Percentiles rank a stretch among this genome's conserved stretches.
These are phyloP conservation scores for Alternaria sp. DNA, from an alignment of 2,329 filamentous ascomycete species.

Conservation along the genomic window DNA sequence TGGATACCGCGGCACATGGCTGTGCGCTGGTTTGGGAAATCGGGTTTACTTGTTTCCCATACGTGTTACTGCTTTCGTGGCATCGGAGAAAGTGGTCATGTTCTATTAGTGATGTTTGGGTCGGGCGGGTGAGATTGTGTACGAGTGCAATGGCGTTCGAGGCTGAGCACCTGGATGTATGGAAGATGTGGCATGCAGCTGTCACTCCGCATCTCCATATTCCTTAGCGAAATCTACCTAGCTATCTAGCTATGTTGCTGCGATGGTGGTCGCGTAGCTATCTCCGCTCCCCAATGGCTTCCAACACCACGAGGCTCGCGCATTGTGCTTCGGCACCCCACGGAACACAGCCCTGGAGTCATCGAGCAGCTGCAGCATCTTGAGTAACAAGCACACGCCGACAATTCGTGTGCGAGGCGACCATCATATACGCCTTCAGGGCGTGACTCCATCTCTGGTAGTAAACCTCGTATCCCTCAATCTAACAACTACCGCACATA, in stretches of 20 bases:
- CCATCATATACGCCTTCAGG: neutral
- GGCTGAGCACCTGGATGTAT: neutral
- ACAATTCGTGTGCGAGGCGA: neutral
- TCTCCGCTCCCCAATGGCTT: neutral
- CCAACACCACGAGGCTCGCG: neutral
- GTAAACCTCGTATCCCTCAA: neutral
- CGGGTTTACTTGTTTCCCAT: constrained; percentile 5
- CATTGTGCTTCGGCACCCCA: neutral
- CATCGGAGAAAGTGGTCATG: no score
- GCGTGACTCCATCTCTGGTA: neutral
- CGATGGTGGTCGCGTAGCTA: neutral
- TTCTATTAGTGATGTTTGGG: neutral
- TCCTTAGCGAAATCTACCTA: neutral
- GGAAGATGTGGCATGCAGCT: neutral
- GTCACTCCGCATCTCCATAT: neutral
- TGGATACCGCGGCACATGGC: constrained; percentile 3
- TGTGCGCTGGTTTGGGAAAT: neutral
- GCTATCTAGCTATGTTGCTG: neutral
- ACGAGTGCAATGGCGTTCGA: neutral
- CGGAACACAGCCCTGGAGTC: neutral
- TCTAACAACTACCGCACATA: neutral
- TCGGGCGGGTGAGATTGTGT: neutral
- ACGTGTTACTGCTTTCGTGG: neutral
- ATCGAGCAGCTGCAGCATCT: neutral
- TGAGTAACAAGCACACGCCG: neutral